Evolutionary conservation across 2,329 filamentous ascomycete genomes (phyloP).

Genomic region (Blastomyces gilchristii): DNA sequence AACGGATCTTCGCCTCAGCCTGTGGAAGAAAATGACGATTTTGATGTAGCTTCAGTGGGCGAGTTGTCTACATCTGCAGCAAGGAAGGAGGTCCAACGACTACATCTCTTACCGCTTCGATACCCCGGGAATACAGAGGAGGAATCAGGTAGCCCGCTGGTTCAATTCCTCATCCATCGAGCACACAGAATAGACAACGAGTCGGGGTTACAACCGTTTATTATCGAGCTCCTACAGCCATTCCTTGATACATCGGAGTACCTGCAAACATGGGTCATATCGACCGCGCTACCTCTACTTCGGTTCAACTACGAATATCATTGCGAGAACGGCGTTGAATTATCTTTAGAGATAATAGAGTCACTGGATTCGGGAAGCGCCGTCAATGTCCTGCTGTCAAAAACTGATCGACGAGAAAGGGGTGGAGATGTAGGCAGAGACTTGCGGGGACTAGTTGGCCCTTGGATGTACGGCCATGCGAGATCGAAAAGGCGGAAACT

Average conservation of each 20-base stretch:
- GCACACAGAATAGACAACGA: constrained; percentile 50
- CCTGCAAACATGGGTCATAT: constrained; percentile 51
- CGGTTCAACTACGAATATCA: constrained; percentile 55
- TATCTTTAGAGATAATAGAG: constrained; percentile 45
- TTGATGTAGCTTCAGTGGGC: constrained; percentile 41
- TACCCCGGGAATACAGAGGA: constrained; percentile 37
- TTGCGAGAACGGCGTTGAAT: constrained; percentile 35
- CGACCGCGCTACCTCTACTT: constrained; percentile 48
- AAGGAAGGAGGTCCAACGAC: constrained; percentile 42
- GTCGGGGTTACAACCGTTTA: constrained; percentile 47
- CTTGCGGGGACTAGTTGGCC: constrained; percentile 48
- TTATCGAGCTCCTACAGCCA: constrained; percentile 47
- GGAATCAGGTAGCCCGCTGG: constrained; percentile 39
- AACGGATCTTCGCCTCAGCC: constrained; percentile 21
- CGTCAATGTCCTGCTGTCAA: constrained; percentile 45
- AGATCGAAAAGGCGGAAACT: constrained; percentile 46
- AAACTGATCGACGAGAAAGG: constrained; percentile 27
- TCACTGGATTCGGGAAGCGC: constrained; percentile 42
- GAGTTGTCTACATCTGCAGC: constrained; percentile 42
- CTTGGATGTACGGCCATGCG: constrained; percentile 52
- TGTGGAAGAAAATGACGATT: constrained; percentile 12
- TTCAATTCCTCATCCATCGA: constrained; percentile 50
- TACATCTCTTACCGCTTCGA: constrained; percentile 42
- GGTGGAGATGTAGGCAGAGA: constrained; percentile 42
- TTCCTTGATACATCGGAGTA: constrained; percentile 46